phyloP scores from a whole-genome alignment of 73 alveolate genomes.

The Paramecium pentaurelia region DNA sequence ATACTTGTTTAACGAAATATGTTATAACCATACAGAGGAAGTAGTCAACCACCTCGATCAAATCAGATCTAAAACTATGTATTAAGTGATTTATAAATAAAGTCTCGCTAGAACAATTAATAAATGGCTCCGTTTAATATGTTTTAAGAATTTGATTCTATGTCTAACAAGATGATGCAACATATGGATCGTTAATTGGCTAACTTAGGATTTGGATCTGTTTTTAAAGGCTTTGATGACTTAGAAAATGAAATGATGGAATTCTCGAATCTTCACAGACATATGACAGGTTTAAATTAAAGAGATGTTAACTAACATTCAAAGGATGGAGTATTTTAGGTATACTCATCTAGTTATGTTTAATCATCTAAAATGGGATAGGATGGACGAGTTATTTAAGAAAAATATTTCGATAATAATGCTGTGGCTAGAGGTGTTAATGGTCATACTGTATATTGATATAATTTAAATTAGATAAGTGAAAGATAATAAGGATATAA shows the following conservation, averaged over 20 bases:
- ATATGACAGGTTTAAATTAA: background rate
- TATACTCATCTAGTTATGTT: slow-evolving; percentile 40
- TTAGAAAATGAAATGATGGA: slow-evolving; percentile 36
- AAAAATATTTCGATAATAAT: slow-evolving; percentile 46
- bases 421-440: slow-evolving; percentile 32
- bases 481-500: slow-evolving; percentile 45
- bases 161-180: background rate
- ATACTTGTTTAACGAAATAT: background rate
- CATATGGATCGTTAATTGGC: slow-evolving; percentile 45
- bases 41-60: slow-evolving; percentile 44
- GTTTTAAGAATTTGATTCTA: slow-evolving; percentile 11
- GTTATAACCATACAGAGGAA: slow-evolving; percentile 9
- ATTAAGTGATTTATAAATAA: background rate
- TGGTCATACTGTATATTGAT: slow-evolving; percentile 9
- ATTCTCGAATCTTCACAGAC: slow-evolving; percentile 14
- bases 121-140: background rate
- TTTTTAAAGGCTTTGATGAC: slow-evolving; percentile 18
- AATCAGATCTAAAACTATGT: background rate
- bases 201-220: slow-evolving; percentile 6
- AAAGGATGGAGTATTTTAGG: slow-evolving; percentile 32
- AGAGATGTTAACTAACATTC: slow-evolving; percentile 34
- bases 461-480: background rate
- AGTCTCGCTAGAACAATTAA: slow-evolving; percentile 18
- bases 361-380: slow-evolving; percentile 30
- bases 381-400: slow-evolving; percentile 16